phyloP scores from a whole-genome alignment of 129 eudicot genomes.

The Ambrosia trifida region DNA sequence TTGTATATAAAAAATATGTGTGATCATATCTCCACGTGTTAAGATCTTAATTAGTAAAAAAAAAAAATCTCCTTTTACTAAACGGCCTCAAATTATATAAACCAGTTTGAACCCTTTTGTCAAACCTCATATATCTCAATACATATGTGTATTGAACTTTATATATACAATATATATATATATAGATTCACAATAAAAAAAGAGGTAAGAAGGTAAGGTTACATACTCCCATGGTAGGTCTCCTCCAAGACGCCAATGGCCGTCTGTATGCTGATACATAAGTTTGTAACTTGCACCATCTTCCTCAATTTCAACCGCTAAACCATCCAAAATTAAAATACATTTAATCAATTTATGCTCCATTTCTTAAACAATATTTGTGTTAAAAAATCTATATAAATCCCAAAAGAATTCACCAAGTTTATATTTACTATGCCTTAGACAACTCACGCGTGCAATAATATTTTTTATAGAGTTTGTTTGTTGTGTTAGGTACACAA shows the following conservation, averaged over 20 bases:
- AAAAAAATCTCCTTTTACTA: too few relatives aligned
- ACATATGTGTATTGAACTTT: too few relatives aligned
- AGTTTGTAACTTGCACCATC: conserved; percentile 33
- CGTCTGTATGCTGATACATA: conserved; percentile 37
- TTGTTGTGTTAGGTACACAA: too few relatives aligned
- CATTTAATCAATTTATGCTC: not conserved
- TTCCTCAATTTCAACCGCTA: conserved; percentile 34
- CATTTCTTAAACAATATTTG: not conserved
- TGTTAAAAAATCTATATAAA: not conserved
- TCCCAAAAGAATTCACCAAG: not conserved
- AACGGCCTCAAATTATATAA: too few relatives aligned
- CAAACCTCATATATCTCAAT: too few relatives aligned
- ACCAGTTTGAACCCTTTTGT: too few relatives aligned
- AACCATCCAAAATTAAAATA: conserved; percentile 1
- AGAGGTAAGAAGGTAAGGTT: not conserved
- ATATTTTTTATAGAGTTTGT: too few relatives aligned
- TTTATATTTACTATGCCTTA: not conserved
- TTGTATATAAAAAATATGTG: not conserved
- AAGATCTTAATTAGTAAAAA: too few relatives aligned
- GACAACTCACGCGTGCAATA: not conserved
- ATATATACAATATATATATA: too few relatives aligned
- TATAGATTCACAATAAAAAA: too few relatives aligned
- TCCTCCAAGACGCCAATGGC: conserved; percentile 39
- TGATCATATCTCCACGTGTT: too few relatives aligned
- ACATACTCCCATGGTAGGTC: conserved; percentile 45